A percentile compares a stretch with the other conserved stretches of the same genome.
phyloP scores from a whole-genome alignment of 2,329 filamentous ascomycete genomes.

The Colletotrichum gigasporum region DNA sequence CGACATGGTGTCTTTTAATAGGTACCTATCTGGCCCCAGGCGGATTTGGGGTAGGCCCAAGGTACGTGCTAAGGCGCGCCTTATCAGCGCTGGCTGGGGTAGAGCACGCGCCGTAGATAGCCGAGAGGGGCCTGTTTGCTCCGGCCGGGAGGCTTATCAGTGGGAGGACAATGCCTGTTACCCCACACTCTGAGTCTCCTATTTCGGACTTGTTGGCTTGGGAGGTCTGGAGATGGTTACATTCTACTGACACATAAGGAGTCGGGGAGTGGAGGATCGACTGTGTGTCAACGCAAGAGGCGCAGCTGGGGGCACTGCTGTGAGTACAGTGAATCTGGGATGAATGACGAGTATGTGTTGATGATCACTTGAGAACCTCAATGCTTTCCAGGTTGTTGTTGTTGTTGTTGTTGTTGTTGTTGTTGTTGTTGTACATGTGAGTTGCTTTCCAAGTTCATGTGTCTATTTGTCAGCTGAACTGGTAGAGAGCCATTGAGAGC shows the following conservation, averaged over 20 bases:
- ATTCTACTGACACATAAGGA: background rate
- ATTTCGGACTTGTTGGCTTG: no score
- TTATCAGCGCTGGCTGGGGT: slow-evolving; percentile 24
- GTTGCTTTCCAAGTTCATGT: no score
- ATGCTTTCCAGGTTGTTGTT: no score
- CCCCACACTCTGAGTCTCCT: slow-evolving; percentile 4
- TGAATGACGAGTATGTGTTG: background rate
- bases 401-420: no score
- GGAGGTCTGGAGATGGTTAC: slow-evolving; percentile 16
- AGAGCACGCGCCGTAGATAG: slow-evolving; percentile 3
- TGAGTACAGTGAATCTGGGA: background rate
- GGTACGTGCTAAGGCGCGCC: slow-evolving; percentile 6
- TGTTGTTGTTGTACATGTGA: no score
- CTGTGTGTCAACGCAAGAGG: slow-evolving; percentile 8
- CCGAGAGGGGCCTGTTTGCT: background rate
- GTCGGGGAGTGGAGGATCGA: background rate
- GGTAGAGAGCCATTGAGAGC: no score
- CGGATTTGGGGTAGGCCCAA: background rate
- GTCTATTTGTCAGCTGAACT: no score
- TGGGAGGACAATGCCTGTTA: slow-evolving; percentile 1
- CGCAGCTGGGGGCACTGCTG: background rate
- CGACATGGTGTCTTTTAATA: slow-evolving; percentile 18
- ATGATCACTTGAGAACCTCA: no score
- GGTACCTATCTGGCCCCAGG: no score
- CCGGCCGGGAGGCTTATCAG: no score